phyloP scores from a whole-genome alignment of 176 grass and related monocot genomes.

The Oryza meyeriana region DNA sequence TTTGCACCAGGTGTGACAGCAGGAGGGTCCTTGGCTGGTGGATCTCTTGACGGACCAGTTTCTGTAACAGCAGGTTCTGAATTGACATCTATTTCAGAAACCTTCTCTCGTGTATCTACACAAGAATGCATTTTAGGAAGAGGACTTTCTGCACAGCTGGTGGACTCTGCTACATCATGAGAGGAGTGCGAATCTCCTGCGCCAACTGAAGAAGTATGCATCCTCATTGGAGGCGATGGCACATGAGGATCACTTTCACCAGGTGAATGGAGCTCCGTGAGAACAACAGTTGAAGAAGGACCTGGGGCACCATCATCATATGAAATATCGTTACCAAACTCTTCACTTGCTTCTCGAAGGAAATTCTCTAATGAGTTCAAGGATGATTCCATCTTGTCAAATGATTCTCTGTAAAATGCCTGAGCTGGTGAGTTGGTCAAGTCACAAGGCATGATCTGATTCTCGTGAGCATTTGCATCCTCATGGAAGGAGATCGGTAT shows the following conservation, averaged over 20 bases:
- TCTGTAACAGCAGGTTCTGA: constrained; percentile 67
- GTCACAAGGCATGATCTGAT: constrained; percentile 31
- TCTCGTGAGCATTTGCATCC: constrained; percentile 41
- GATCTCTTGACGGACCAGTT: constrained; percentile 51
- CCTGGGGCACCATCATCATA: constrained; percentile 56
- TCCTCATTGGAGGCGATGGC: constrained; percentile 22
- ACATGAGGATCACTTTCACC: constrained; percentile 51
- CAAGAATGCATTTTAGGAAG: constrained; percentile 35
- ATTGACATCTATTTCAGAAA: constrained; percentile 90
- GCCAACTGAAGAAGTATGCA: constrained; percentile 51
- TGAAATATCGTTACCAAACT: constrained; percentile 52
- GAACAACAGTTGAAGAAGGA: constrained; percentile 51
- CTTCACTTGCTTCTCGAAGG: constrained; percentile 62
- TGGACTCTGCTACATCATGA: constrained; percentile 55
- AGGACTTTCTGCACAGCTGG: constrained; percentile 61
- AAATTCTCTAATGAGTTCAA: constrained; percentile 85
- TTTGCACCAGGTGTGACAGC: constrained; percentile 49
- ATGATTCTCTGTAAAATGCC: constrained; percentile 53
- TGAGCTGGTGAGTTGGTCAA: constrained; percentile 32
- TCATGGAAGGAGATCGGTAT: constrained; percentile 41
- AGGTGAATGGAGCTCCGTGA: constrained; percentile 63
- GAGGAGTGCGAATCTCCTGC: constrained; percentile 52
- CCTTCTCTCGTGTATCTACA: constrained; percentile 44
- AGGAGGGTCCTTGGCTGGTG: constrained; percentile 15
- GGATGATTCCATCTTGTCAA: constrained; percentile 89